phyloP scores from a whole-genome alignment of 169 alveolate genomes.

The Cryptosporidium felis region DNA sequence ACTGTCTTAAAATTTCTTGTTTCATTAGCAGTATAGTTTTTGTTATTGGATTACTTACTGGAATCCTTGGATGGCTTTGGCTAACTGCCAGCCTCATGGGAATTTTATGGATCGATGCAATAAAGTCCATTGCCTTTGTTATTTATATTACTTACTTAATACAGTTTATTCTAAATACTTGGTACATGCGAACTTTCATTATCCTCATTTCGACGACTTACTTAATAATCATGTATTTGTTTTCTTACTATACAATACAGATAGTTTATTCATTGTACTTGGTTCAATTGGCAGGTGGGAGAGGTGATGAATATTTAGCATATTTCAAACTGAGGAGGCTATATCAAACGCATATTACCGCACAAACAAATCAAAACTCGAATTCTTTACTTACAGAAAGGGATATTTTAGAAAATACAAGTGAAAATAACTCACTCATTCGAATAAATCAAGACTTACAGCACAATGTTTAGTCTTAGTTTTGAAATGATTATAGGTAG shows the following conservation, averaged over 20 bases:
- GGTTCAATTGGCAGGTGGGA: constrained; percentile 71
- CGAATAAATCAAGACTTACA: background rate
- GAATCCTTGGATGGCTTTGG: constrained; percentile 41
- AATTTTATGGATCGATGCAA: constrained; percentile 35
- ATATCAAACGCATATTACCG: background rate
- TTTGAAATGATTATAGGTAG: background rate
- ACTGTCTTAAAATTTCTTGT: constrained; percentile 13
- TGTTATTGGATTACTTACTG: background rate
- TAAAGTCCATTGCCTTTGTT: background rate
- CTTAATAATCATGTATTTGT: background rate
- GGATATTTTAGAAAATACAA: background rate
- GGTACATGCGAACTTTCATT: background rate
- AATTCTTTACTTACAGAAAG: background rate
- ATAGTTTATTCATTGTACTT: constrained; percentile 51
- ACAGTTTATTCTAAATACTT: background rate
- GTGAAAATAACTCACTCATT: constrained; percentile 13
- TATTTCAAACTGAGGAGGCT: constrained; percentile 43
- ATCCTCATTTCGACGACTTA: background rate
- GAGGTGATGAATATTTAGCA: constrained; percentile 58
- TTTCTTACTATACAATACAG: constrained; percentile 36
- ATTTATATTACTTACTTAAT: constrained; percentile 13
- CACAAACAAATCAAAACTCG: background rate
- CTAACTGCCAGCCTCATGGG: constrained; percentile 29
- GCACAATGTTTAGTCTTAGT: background rate
- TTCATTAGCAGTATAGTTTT: constrained; percentile 1